A percentile compares a stretch with the other conserved stretches of the same genome.
Evolutionary conservation across 208 protist genomes (phyloP).

Genomic region (Leishmania amazonensis): DNA sequence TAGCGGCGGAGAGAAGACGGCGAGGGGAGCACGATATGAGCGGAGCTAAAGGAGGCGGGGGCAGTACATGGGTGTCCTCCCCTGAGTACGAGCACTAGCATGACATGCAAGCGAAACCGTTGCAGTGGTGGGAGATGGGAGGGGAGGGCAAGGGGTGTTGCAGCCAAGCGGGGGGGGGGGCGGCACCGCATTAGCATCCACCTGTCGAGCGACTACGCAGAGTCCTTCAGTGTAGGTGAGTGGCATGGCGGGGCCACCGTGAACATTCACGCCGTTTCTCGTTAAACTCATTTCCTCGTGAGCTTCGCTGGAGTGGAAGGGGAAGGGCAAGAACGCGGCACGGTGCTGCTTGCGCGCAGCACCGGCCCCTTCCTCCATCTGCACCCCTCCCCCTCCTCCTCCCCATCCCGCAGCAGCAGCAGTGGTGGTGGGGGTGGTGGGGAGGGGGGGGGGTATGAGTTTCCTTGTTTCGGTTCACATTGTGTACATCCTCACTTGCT

Average conservation of each 20-base stretch:
- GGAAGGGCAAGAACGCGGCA: background rate
- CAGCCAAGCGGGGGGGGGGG: background rate
- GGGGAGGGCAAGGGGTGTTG: background rate
- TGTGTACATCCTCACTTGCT: background rate
- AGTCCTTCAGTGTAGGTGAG: too few relatives aligned
- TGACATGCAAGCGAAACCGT: background rate
- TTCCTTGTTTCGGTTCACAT: background rate
- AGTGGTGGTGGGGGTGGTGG: too few relatives aligned
- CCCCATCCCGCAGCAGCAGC: background rate
- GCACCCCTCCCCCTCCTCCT: background rate
- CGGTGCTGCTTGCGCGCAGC: background rate
- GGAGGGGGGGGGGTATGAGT: background rate
- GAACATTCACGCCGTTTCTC: background rate
- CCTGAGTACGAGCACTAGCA: background rate
- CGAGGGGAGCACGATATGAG: background rate
- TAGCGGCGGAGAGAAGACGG: background rate
- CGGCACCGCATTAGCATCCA: background rate
- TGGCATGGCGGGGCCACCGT: background rate
- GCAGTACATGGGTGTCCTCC: background rate
- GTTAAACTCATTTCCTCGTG: background rate
- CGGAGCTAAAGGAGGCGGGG: background rate
- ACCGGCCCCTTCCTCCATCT: background rate
- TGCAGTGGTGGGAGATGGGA: background rate
- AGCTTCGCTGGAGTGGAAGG: background rate
- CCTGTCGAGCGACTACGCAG: background rate